Evolutionary conservation across 768 basidiomycete genomes (phyloP).

Genomic region (Kwoniella pini): DNA sequence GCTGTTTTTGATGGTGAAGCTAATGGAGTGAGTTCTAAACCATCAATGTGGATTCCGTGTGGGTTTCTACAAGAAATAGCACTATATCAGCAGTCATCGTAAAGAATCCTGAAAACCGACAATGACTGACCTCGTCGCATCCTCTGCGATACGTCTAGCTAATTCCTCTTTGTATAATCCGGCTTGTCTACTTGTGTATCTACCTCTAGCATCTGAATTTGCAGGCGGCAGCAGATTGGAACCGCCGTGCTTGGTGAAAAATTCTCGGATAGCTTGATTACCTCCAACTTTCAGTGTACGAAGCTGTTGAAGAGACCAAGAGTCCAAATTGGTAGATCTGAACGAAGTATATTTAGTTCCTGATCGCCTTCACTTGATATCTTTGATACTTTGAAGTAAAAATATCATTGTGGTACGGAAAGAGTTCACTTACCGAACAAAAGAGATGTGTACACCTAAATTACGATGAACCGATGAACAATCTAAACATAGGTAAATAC

Average conservation of each 20-base stretch:
- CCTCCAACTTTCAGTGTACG: constrained; percentile 97
- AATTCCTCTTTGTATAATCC: constrained; percentile 92
- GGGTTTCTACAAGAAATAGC: constrained; percentile 65
- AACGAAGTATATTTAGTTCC: constrained; percentile 17
- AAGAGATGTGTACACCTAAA: constrained; percentile 97
- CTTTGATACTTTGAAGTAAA: too few relatives aligned
- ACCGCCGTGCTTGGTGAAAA: constrained; percentile 86
- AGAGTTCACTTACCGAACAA: constrained; percentile 71
- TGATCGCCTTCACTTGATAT: too few relatives aligned
- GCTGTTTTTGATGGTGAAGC: constrained; percentile 47
- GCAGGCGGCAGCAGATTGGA: constrained; percentile 62
- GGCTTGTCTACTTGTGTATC: constrained; percentile 80
- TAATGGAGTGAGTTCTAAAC: constrained; percentile 59
- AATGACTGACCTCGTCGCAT: constrained; percentile 63
- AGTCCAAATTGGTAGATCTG: constrained; percentile 96
- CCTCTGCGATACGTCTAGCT: constrained; percentile 73
- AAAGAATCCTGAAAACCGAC: too few relatives aligned
- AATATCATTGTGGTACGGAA: too few relatives aligned
- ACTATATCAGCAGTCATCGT: too few relatives aligned
- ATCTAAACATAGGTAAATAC: constrained; percentile 95
- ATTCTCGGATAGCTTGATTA: constrained; percentile 80
- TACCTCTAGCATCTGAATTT: constrained; percentile 79
- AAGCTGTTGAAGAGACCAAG: constrained; percentile 86
- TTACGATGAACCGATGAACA: constrained; percentile 94
- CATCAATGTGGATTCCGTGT: constrained; percentile 75